Conservation (phyloP, 2,329 filamentous ascomycete genomes). For the Scytalidium sp. region DNA sequence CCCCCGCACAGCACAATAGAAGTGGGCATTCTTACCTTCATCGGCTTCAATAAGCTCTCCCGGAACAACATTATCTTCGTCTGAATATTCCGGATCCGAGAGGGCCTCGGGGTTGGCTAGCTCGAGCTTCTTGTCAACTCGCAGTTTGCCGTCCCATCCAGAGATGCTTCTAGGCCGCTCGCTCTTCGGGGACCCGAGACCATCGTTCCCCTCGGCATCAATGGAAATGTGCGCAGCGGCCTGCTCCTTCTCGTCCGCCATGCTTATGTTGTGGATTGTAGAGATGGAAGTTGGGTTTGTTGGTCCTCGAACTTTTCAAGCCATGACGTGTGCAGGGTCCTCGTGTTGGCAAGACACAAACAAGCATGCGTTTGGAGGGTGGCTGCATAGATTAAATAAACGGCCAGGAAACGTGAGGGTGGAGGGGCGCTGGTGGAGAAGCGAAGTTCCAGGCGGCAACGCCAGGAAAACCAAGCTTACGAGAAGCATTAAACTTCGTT, state of each 20-base stretch:
- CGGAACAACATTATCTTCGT: conserved; percentile 63
- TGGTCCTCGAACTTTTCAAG: conserved; percentile 2
- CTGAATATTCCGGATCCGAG: conserved; percentile 83
- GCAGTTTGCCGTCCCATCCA: conserved; percentile 83
- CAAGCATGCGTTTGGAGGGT: too few relatives aligned
- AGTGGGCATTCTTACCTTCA: conserved; percentile 56
- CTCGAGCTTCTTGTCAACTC: conserved; percentile 66
- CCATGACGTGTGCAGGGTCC: conserved; percentile 7
- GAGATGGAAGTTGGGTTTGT: not conserved
- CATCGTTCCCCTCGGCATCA: conserved; percentile 20
- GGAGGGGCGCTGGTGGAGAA: too few relatives aligned
- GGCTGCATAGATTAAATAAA: too few relatives aligned
- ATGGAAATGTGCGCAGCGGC: conserved; percentile 21
- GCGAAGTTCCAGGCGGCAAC: too few relatives aligned
- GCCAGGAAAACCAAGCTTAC: too few relatives aligned
- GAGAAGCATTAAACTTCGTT: too few relatives aligned
- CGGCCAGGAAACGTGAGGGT: too few relatives aligned
- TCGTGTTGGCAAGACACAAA: too few relatives aligned
- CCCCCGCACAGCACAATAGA: conserved; percentile 4
- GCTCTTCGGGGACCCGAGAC: conserved; percentile 14
- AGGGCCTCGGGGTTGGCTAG: conserved; percentile 78
- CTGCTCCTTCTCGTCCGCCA: conserved; percentile 19
- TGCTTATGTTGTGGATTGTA: conserved; percentile 6
- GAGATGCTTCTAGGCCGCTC: conserved; percentile 47
- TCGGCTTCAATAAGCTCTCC: conserved; percentile 78